phyloP scores from a whole-genome alignment of 2,329 filamentous ascomycete species.

The Nigrograna mackinnonii region DNA sequence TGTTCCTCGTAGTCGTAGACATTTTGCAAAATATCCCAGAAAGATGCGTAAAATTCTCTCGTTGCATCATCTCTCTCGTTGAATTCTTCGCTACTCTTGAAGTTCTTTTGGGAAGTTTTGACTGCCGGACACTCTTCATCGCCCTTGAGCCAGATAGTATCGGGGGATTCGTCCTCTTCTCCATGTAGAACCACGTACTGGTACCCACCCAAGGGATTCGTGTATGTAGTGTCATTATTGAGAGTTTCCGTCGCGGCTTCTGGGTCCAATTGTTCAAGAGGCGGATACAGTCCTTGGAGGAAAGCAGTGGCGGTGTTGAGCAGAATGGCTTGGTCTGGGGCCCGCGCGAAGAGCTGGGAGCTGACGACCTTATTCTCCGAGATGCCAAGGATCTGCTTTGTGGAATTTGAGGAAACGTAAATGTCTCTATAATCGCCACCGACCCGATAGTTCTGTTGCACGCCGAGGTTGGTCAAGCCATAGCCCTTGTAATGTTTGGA shows the following conservation, averaged over 20 bases:
- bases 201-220: conserved; percentile 53
- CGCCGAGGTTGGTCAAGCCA: conserved; percentile 50
- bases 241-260: conserved; percentile 15
- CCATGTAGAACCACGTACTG: conserved; percentile 56
- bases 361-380: conserved; percentile 46
- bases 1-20: conserved; percentile 45
- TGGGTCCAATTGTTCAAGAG: conserved; percentile 32
- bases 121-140: conserved; percentile 42
- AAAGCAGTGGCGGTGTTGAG: conserved; percentile 59
- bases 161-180: conserved; percentile 47
- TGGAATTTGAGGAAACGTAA: conserved; percentile 32
- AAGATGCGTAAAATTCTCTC: conserved; percentile 47
- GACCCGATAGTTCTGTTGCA: conserved; percentile 52
- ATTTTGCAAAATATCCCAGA: conserved; percentile 40
- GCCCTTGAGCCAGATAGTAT: conserved; percentile 53
- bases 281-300: conserved; percentile 61
- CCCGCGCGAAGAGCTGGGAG: conserved; percentile 48
- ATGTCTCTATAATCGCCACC: conserved; percentile 13
- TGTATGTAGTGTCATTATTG: conserved; percentile 9
- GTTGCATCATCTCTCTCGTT: conserved; percentile 38
- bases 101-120: conserved; percentile 27
- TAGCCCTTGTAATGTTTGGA: conserved; percentile 53
- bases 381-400: conserved; percentile 43
- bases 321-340: conserved; percentile 49
- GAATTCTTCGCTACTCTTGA: conserved; percentile 44